Evolutionary conservation across 192 early-diverging fungal species (phyloP).

Genomic region (Haplosporangium gracile): DNA sequence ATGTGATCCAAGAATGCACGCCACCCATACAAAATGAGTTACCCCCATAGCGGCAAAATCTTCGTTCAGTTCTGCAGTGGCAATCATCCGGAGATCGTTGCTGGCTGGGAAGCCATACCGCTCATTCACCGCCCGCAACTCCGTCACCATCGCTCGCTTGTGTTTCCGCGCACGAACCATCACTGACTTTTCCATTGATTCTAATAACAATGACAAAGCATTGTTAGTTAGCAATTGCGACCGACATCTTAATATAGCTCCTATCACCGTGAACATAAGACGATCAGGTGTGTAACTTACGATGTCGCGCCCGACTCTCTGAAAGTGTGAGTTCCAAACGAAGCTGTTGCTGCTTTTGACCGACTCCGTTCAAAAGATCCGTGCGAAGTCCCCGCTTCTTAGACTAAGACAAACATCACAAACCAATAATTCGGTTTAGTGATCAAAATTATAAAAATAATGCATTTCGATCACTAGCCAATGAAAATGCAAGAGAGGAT

Average conservation of each 20-base stretch:
- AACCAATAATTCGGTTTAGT: not conserved
- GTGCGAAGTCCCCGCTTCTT: slow-evolving; percentile 28
- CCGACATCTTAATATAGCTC: slow-evolving; percentile 2
- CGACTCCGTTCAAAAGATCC: slow-evolving; percentile 8
- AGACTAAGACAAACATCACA: not conserved
- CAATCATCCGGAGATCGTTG: slow-evolving; percentile 41
- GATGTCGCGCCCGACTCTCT: not conserved
- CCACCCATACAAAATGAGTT: not conserved
- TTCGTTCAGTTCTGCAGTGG: slow-evolving; percentile 54
- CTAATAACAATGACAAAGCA: not conserved
- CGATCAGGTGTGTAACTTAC: not conserved
- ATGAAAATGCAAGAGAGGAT: not conserved
- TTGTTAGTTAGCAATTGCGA: not conserved
- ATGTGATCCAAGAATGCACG: not conserved
- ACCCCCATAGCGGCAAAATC: slow-evolving; percentile 58
- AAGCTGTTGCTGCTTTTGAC: slow-evolving; percentile 21
- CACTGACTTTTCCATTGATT: slow-evolving; percentile 32
- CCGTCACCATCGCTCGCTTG: slow-evolving; percentile 45
- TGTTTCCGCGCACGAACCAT: slow-evolving; percentile 55
- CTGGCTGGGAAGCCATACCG: slow-evolving; percentile 57
- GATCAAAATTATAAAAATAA: not conserved
- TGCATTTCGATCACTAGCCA: not conserved
- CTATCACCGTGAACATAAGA: not conserved
- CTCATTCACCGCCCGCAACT: slow-evolving; percentile 59
- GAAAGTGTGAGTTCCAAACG: slow-evolving; percentile 16